A percentile compares a stretch with the other conserved stretches of the same genome.
Evolutionary conservation across 345 rosid genomes (phyloP).

Genomic region (Aegle marmelos): DNA sequence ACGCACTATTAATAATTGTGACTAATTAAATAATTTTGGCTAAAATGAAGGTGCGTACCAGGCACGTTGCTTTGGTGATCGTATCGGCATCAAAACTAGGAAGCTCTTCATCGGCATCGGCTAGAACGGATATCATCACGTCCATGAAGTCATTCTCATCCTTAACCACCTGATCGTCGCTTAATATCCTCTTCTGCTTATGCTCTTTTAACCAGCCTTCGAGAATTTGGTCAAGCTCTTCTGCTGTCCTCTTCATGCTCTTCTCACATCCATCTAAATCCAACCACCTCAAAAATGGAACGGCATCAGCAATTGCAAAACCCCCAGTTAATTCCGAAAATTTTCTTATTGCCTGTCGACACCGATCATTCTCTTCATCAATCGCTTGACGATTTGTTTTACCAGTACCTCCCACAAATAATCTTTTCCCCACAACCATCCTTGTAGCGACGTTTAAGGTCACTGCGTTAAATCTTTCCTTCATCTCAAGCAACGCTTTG

Average conservation of each 20-base stretch:
- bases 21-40: neutral
- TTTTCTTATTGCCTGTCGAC: slow-evolving; percentile 16
- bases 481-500: slow-evolving; percentile 27
- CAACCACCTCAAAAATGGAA: slow-evolving; percentile 35
- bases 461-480: slow-evolving; percentile 27
- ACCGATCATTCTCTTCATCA: neutral
- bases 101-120: slow-evolving; percentile 7
- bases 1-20: neutral
- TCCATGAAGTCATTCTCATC: slow-evolving; percentile 33
- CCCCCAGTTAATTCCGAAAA: slow-evolving; percentile 20
- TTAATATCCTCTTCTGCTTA: slow-evolving; percentile 7
- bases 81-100: slow-evolving; percentile 17
- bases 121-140: slow-evolving; percentile 25
- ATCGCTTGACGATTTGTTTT: neutral
- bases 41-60: slow-evolving; percentile 11
- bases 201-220: slow-evolving; percentile 30
- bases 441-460: slow-evolving; percentile 27
- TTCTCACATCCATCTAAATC: slow-evolving; percentile 33
- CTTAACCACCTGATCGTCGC: neutral
- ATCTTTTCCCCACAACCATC: slow-evolving; percentile 29
- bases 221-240: slow-evolving; percentile 23
- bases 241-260: slow-evolving; percentile 20
- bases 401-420: neutral
- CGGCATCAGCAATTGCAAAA: slow-evolving; percentile 20
- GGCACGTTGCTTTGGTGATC: slow-evolving; percentile 28